Conservation (phyloP, 2,329 filamentous ascomycete genomes). For the Hypocreales sp. region DNA sequence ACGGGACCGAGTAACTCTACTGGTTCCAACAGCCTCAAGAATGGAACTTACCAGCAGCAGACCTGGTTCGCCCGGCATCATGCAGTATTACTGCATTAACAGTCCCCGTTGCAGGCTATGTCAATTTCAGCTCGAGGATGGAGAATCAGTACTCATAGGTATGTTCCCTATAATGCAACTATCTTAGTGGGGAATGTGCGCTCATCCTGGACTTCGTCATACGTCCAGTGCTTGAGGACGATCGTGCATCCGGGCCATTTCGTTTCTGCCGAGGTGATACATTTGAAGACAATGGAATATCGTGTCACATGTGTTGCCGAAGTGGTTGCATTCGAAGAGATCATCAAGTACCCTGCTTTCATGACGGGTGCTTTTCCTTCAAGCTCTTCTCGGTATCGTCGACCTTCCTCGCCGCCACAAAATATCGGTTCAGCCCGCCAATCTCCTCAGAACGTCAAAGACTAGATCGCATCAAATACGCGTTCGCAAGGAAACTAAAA, state of each 20-base stretch:
- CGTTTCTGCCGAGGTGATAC: neutral
- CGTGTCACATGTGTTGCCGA: conserved; percentile 1
- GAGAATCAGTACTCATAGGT: neutral
- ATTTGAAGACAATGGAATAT: neutral
- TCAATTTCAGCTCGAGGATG: conserved; percentile 1
- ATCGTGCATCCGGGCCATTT: conserved; percentile 1
- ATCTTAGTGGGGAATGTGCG: neutral
- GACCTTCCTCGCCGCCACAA: neutral
- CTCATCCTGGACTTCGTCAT: neutral
- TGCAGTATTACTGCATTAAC: neutral
- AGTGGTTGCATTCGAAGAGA: neutral
- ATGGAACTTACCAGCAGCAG: too few species aligned
- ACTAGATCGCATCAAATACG: conserved; percentile 1
- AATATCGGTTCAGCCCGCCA: conserved; percentile 1
- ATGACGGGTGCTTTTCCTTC: neutral
- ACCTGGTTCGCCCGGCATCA: too few species aligned
- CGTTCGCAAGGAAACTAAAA: neutral
- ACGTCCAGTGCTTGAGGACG: conserved; percentile 1
- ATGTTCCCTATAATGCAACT: neutral
- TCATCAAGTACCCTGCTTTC: conserved; percentile 1
- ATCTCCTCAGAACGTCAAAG: neutral
- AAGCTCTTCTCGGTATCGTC: neutral
- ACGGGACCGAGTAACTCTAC: too few species aligned
- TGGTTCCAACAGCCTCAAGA: too few species aligned
- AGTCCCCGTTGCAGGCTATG: conserved; percentile 1